Evolutionary conservation across 139 green algal species (phyloP).

Genomic region (Tetraselmis chui): DNA sequence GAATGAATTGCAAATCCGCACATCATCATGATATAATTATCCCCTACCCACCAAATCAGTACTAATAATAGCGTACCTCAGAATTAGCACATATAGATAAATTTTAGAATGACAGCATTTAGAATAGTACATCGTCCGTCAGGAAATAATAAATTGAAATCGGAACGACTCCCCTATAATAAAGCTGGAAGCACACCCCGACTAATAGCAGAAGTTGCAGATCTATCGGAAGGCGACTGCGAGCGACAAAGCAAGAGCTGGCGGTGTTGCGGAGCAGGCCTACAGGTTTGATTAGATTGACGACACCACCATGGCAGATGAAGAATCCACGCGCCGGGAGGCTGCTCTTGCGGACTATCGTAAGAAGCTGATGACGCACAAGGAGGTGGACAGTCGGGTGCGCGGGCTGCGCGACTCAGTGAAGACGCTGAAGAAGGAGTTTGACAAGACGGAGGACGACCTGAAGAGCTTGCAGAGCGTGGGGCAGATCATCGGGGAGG

Average conservation of each 20-base stretch:
- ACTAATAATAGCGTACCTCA: too few species aligned
- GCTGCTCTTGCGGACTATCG: slow-evolving; percentile 66
- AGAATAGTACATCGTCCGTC: slow-evolving; percentile 35
- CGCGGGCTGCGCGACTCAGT: slow-evolving; percentile 65
- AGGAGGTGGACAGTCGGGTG: slow-evolving; percentile 79
- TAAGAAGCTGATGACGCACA: slow-evolving; percentile 82
- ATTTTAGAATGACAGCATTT: too few species aligned
- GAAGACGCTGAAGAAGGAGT: slow-evolving; percentile 80
- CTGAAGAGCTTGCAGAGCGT: slow-evolving; percentile 97
- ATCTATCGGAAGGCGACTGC: slow-evolving; percentile 94
- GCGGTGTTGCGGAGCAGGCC: too few species aligned
- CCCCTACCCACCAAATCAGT: too few species aligned
- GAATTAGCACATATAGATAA: too few species aligned
- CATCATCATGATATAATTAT: too few species aligned
- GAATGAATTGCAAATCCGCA: too few species aligned
- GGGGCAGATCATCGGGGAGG: slow-evolving; percentile 98
- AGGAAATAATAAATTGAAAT: slow-evolving; percentile 90
- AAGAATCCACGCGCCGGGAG: slow-evolving; percentile 27
- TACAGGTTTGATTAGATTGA: too few species aligned
- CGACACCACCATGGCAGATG: slow-evolving; percentile 27
- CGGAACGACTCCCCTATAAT: slow-evolving; percentile 97
- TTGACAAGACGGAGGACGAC: slow-evolving; percentile 99
- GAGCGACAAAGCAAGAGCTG: too few species aligned
- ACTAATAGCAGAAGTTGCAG: slow-evolving; percentile 97
- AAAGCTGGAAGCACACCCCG: slow-evolving; percentile 98